phyloP scores from a whole-genome alignment of 345 rosid genomes.

The Geranium rotundifolium region DNA sequence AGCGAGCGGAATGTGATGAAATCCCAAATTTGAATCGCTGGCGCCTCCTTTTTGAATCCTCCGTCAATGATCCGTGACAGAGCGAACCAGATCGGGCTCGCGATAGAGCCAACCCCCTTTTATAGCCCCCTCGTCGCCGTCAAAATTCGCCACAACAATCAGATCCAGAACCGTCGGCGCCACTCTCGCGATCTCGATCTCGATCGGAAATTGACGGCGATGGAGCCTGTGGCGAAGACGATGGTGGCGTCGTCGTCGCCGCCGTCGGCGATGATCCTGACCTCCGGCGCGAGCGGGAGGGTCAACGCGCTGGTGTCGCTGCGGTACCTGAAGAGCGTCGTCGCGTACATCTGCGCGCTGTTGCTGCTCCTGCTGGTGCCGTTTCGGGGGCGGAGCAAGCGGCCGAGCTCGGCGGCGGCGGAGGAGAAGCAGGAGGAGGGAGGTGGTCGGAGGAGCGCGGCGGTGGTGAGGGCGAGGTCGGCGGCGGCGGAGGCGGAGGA shows the following conservation, averaged over 20 bases:
- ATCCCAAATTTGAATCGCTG: background rate
- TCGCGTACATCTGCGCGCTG: slow-evolving; percentile 19
- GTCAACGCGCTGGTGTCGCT: slow-evolving; percentile 53
- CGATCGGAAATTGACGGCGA: background rate
- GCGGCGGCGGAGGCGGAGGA: slow-evolving; percentile 16
- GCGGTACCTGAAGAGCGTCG: slow-evolving; percentile 31
- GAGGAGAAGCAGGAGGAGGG: too few relatives aligned
- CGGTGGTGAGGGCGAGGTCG: background rate
- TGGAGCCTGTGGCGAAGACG: background rate
- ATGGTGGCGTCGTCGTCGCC: slow-evolving; percentile 21
- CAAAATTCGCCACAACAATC: background rate
- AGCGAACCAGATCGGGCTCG: background rate
- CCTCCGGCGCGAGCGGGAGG: slow-evolving; percentile 85
- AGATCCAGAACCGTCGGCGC: background rate
- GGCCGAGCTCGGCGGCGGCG: background rate
- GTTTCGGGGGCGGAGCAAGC: slow-evolving; percentile 25
- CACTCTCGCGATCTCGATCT: background rate
- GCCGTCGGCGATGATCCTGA: slow-evolving; percentile 43
- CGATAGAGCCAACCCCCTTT: background rate
- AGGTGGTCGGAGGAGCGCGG: background rate
- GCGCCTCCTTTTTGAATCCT: too few relatives aligned
- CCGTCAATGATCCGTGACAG: background rate
- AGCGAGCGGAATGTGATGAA: background rate
- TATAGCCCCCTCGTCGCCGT: background rate
- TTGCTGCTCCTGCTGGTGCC: slow-evolving; percentile 46